Base-by-base conservation (phyloP, 2,329 filamentous ascomycete genomes). In the Alternaria rosae region DNA sequence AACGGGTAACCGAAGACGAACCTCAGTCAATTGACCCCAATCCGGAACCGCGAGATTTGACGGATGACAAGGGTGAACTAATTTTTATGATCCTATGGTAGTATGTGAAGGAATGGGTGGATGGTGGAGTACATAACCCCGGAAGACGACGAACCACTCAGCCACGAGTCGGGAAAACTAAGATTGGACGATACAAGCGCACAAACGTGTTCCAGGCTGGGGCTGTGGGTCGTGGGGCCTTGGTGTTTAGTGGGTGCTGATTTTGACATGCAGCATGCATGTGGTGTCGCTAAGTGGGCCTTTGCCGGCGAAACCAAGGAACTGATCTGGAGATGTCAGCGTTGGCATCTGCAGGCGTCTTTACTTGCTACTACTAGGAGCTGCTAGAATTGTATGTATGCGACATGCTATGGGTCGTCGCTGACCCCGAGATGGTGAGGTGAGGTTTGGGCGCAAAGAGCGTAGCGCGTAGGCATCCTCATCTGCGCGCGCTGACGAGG, bases 91-190 rank as follows among this genome's bases (percentile, higher is more conserved):
- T 38, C 35, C 35, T 38, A 38, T 38, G n/a, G 35, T 38, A 15
- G 35, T 38, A 38, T 38, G 35, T 32, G 47, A 3, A 32, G 1
- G 28, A 12, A 12, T 1, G 2, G 3, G 17, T 23, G 12, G 17
- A 0, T n/a, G 12, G 20, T 5, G 0, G 2, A 3, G 1, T 2
- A n/a, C 3, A 23, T 35, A 1, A 3, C 2, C 10, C 28, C 28
- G 12, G 7, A 0, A 1, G 11, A 5, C n/a, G 0, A 0, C 4
- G 2, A 1, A 0, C 3, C 1, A 20, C 28, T 2, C 7, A 30
- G 2, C 17, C 13, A 9, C 3, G 15, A 9, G 3, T 0, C 4
- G 1, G 15, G 12, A 30, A 21, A 17, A n/a, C 10, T 3, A 15
- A 1, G 15, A 15, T n/a, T n/a, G n/a, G n/a, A n/a, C n/a, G n/a